Evolutionary conservation across 1,139 yeast genomes (phyloP).

Genomic region (Kurtzmaniella quercitrusa): DNA sequence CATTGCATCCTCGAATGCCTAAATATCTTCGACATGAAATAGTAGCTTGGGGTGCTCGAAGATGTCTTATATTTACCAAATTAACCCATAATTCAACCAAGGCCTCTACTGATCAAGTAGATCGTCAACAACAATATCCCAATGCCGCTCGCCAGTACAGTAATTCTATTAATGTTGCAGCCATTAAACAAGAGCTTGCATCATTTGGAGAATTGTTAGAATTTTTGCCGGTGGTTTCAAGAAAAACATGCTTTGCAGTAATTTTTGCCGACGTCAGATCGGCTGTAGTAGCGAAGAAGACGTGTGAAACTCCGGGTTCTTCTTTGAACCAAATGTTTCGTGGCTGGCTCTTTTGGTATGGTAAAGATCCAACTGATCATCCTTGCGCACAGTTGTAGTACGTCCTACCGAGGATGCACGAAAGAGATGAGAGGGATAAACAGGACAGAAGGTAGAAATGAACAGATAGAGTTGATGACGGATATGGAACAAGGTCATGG

Average conservation of each 20-base stretch:
- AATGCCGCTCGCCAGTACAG: conserved; percentile 30
- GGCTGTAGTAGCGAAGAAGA: conserved; percentile 61
- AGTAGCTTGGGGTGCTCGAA: conserved; percentile 26
- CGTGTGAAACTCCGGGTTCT: conserved; percentile 30
- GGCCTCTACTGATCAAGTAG: neutral
- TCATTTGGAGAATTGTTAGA: conserved; percentile 61
- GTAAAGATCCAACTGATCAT: conserved; percentile 62
- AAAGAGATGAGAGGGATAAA: too few species aligned
- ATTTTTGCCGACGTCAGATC: conserved; percentile 59
- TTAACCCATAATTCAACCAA: conserved; percentile 18
- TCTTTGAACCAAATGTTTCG: conserved; percentile 43
- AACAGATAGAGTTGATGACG: too few species aligned
- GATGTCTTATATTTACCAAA: conserved; percentile 31
- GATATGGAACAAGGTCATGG: too few species aligned
- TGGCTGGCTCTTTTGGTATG: conserved; percentile 65
- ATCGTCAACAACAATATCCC: conserved; percentile 23
- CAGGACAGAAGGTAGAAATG: too few species aligned
- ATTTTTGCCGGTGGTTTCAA: conserved; percentile 62
- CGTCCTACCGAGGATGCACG: neutral
- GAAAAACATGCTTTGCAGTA: conserved; percentile 57
- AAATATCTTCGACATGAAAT: conserved; percentile 25
- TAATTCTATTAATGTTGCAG: conserved; percentile 21
- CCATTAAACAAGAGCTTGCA: conserved; percentile 47
- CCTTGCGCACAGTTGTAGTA: conserved; percentile 20
- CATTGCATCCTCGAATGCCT: conserved; percentile 30